phyloP scores from a whole-genome alignment of 345 rosid species.

The Populus tremula region DNA sequence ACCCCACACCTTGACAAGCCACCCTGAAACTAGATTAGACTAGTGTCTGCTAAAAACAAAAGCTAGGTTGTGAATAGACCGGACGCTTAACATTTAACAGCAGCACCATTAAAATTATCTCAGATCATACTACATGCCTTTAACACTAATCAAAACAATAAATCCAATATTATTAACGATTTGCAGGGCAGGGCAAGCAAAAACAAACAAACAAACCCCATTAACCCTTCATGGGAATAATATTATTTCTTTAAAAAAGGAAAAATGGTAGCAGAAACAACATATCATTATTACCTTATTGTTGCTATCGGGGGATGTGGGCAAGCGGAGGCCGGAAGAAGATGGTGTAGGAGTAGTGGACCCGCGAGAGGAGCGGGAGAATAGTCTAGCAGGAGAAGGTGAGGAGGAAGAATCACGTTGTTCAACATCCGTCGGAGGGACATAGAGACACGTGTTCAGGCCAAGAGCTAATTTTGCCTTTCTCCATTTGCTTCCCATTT shows the following conservation, averaged over 20 bases:
- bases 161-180: too few relatives aligned
- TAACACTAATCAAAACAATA: too few relatives aligned
- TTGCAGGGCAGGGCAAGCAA: background rate
- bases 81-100: too few relatives aligned
- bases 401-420: conserved; percentile 22
- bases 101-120: too few relatives aligned
- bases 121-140: too few relatives aligned
- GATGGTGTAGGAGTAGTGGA: conserved; percentile 61
- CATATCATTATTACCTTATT: conserved; percentile 49
- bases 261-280: background rate
- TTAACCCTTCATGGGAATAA: background rate
- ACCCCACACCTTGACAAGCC: conserved; percentile 35
- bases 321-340: conserved; percentile 59
- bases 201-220: background rate
- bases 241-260: background rate
- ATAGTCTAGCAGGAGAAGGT: conserved; percentile 26
- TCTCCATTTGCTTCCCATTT: conserved; percentile 86
- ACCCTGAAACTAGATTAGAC: conserved; percentile 24
- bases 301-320: conserved; percentile 49
- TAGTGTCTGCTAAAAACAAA: background rate
- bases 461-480: conserved; percentile 77
- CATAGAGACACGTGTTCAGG: conserved; percentile 62
- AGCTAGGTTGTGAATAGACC: too few relatives aligned
- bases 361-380: conserved; percentile 31
- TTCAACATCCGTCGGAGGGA: conserved; percentile 38